phyloP scores from a whole-genome alignment of 2,329 filamentous ascomycete species.

The Hypoxylon sp. region DNA sequence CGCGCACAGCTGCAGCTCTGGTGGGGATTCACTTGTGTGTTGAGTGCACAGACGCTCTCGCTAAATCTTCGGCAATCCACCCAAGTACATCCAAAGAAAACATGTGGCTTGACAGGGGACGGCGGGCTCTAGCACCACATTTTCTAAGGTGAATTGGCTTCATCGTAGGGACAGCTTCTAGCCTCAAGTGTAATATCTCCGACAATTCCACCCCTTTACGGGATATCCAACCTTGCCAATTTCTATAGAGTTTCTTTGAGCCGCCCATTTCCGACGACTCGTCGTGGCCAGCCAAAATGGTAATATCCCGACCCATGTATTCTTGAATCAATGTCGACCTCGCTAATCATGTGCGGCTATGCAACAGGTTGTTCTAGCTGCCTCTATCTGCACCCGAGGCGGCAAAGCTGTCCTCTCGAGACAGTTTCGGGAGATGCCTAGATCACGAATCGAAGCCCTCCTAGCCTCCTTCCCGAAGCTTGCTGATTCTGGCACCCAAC shows the following conservation, averaged over 20 bases:
- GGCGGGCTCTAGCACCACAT: slow-evolving; percentile 32
- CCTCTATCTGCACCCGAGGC: slow-evolving; percentile 97
- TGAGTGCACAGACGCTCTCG: neutral
- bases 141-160: slow-evolving; percentile 38
- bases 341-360: slow-evolving; percentile 32
- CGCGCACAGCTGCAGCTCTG: neutral
- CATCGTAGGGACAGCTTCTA: slow-evolving; percentile 29
- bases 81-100: slow-evolving; percentile 13
- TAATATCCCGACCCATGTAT: slow-evolving; percentile 27
- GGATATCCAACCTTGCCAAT: slow-evolving; percentile 12
- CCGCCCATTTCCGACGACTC: slow-evolving; percentile 1
- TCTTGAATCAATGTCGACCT: neutral
- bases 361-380: slow-evolving; percentile 91
- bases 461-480: slow-evolving; percentile 98
- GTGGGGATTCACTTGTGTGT: neutral
- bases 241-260: neutral
- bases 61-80: slow-evolving; percentile 7
- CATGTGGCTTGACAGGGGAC: slow-evolving; percentile 40
- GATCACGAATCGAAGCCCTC: slow-evolving; percentile 94
- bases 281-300: slow-evolving; percentile 40
- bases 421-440: slow-evolving; percentile 97
- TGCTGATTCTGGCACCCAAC: slow-evolving; percentile 93
- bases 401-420: slow-evolving; percentile 98
- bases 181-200: slow-evolving; percentile 12
- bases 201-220: slow-evolving; percentile 15